A percentile compares a stretch with the other conserved stretches of the same genome.
phyloP scores from a whole-genome alignment of 2,329 filamentous ascomycete genomes.

The Paramyrothecium roridum region DNA sequence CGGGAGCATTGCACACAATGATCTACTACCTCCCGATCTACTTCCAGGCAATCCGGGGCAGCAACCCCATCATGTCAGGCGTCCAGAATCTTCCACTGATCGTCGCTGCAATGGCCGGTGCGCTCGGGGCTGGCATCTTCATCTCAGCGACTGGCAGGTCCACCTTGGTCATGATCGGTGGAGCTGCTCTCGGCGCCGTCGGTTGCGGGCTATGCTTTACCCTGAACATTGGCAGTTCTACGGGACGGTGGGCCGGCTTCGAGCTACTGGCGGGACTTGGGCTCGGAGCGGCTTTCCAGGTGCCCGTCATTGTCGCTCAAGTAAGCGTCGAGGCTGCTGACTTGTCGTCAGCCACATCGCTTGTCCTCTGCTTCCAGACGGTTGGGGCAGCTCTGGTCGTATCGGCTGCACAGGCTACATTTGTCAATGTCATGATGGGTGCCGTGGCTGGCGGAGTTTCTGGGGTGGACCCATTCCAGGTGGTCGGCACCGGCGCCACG shows the following conservation, averaged over 20 bases:
- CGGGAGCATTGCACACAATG: constrained; percentile 39
- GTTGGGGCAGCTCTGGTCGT: no score
- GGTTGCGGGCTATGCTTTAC: constrained; percentile 40
- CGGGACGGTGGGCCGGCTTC: constrained; percentile 49
- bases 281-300: constrained; percentile 41
- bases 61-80: constrained; percentile 34
- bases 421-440: no score
- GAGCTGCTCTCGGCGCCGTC: constrained; percentile 37
- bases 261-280: constrained; percentile 49
- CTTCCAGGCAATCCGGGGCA: constrained; percentile 38
- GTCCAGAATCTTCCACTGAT: constrained; percentile 44
- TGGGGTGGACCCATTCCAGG: no score
- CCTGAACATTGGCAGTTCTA: constrained; percentile 32
- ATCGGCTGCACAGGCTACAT: no score
- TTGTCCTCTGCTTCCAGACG: no score
- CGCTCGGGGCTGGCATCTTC: constrained; percentile 32
- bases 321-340: no score
- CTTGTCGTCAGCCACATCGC: no score
- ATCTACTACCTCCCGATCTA: constrained; percentile 48
- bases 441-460: no score
- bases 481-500: no score
- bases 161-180: constrained; percentile 42
- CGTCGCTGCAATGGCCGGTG: constrained; percentile 38
- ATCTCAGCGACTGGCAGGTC: constrained; percentile 38
- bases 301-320: constrained; percentile 42